A percentile compares a stretch with the other conserved stretches of the same genome.
phyloP scores from a whole-genome alignment of 2,329 filamentous ascomycete genomes.

The Penicillium freii region DNA sequence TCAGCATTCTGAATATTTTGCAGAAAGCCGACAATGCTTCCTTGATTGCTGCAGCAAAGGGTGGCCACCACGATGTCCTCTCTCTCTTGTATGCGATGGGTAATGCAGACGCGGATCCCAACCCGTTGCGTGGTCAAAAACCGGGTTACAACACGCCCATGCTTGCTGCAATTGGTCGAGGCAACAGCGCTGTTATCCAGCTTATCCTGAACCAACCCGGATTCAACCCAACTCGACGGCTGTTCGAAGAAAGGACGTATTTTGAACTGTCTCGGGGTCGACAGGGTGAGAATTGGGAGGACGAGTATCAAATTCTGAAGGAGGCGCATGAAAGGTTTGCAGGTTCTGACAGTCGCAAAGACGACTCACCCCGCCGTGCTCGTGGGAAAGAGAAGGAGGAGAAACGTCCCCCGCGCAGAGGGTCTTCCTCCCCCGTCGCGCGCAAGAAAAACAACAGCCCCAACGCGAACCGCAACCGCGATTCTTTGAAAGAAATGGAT shows the following conservation, averaged over 20 bases:
- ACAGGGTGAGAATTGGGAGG: constrained; percentile 83
- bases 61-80: constrained; percentile 84
- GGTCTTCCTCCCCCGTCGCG: constrained; percentile 42
- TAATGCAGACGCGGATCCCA: constrained; percentile 65
- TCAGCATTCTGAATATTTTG: constrained; percentile 50
- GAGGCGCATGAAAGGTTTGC: constrained; percentile 50
- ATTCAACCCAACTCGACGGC: constrained; percentile 77
- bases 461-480: constrained; percentile 22
- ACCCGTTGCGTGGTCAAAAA: constrained; percentile 57
- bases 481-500: constrained; percentile 16
- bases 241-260: constrained; percentile 75
- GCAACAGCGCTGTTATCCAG: constrained; percentile 79
- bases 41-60: constrained; percentile 85
- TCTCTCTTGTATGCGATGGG: constrained; percentile 72
- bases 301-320: constrained; percentile 79
- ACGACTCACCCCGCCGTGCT: constrained; percentile 39
- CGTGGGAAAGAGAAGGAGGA: constrained; percentile 42
- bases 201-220: constrained; percentile 71
- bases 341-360: constrained; percentile 33
- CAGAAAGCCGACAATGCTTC: constrained; percentile 73
- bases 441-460: constrained; percentile 36
- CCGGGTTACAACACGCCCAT: constrained; percentile 85
- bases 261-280: constrained; percentile 81
- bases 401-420: constrained; percentile 32
- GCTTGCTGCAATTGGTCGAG: constrained; percentile 86